Conservation (phyloP, 495 filamentous ascomycete species). For the Bacidia gigantensis region DNA sequence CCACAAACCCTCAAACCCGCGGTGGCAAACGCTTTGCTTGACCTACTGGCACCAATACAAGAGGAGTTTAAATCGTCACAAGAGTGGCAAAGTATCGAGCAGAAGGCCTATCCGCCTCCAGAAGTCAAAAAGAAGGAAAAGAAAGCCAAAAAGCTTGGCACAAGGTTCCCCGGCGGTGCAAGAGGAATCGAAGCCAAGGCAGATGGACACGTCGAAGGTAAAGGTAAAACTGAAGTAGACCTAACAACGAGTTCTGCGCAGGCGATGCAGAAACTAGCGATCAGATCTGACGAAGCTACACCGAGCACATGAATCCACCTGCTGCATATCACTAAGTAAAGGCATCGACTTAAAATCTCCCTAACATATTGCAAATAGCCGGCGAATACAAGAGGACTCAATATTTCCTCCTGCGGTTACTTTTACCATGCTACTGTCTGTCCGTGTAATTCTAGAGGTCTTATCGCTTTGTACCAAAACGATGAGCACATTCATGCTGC, state of each 20-base stretch:
- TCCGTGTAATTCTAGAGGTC: too few relatives aligned
- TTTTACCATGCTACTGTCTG: too few relatives aligned
- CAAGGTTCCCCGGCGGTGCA: constrained; percentile 39
- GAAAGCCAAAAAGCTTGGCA: constrained; percentile 54
- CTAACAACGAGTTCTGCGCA: not conserved
- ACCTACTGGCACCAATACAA: constrained; percentile 63
- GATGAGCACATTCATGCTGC: too few relatives aligned
- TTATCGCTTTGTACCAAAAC: too few relatives aligned
- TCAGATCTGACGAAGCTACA: not conserved
- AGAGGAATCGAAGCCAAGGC: constrained; percentile 10
- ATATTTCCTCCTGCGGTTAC: too few relatives aligned
- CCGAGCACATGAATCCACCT: too few relatives aligned
- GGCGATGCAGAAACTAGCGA: not conserved
- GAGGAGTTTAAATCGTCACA: constrained; percentile 49
- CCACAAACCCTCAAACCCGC: constrained; percentile 77
- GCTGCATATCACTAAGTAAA: too few relatives aligned
- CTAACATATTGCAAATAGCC: too few relatives aligned
- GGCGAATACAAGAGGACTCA: not conserved
- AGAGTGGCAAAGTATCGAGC: constrained; percentile 73
- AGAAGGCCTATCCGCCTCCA: constrained; percentile 68
- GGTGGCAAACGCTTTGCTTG: constrained; percentile 51
- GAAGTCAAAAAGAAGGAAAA: constrained; percentile 57
- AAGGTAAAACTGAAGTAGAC: constrained; percentile 2
- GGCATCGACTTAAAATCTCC: too few relatives aligned
- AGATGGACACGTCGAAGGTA: constrained; percentile 15